Percentiles rank a stretch among this genome's conserved stretches.
Conservation (phyloP, 1,284 basidiomycete species). For the Pyrrhoderma lamaoense region DNA sequence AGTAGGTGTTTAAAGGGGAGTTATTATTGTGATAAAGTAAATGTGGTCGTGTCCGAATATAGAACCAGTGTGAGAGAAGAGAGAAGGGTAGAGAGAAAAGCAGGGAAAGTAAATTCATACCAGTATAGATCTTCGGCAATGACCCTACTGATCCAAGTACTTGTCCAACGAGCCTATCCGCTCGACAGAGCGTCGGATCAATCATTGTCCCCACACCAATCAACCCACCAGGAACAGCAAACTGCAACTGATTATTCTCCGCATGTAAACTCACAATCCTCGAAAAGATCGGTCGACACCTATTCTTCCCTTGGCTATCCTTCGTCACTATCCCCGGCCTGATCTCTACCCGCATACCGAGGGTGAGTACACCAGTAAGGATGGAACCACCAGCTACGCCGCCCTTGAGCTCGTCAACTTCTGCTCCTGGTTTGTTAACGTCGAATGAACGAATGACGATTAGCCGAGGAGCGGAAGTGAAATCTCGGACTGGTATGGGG, state of each 20-base stretch:
- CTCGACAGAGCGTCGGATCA: constrained; percentile 94
- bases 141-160: constrained; percentile 92
- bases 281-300: constrained; percentile 91
- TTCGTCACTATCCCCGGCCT: constrained; percentile 96
- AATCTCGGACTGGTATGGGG: constrained; percentile 90
- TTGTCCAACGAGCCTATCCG: constrained; percentile 94
- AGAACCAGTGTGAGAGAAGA: not conserved
- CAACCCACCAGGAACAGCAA: constrained; percentile 94
- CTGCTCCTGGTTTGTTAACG: constrained; percentile 97
- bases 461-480: constrained; percentile 83
- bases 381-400: constrained; percentile 98
- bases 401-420: constrained; percentile 95
- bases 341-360: constrained; percentile 96
- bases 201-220: constrained; percentile 98
- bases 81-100: not conserved
- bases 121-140: constrained; percentile 89
- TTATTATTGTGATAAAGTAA: too few relatives aligned
- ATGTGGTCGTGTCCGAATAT: too few relatives aligned
- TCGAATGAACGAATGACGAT: constrained; percentile 99
- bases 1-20: too few relatives aligned
- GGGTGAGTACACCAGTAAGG: constrained; percentile 82
- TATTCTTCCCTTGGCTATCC: constrained; percentile 84
- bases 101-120: constrained; percentile 33
- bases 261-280: constrained; percentile 89
- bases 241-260: constrained; percentile 90